Evolutionary conservation across 1,284 basidiomycete genomes (phyloP), one percentile per base, ranked within the genome.

Genomic region (Cutaneotrichosporon daszewskae): DNA sequence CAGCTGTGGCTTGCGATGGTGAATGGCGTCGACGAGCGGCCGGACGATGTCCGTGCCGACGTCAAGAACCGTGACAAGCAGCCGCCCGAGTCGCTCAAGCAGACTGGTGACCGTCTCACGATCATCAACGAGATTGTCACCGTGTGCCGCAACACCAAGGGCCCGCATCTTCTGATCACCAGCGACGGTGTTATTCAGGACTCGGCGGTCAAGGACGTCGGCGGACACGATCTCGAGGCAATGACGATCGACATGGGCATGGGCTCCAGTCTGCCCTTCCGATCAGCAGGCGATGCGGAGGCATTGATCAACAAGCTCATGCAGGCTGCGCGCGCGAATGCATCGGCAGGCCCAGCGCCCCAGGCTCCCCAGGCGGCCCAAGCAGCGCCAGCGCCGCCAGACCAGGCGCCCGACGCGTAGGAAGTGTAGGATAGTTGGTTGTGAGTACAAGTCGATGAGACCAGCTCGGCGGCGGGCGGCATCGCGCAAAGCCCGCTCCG

Each of bases 1-100:
- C 36, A 34, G 18, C 33, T 52, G 27, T 52, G 51, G 51, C 46
- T 45, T 27, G 51, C 46, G 7, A 33, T 52, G 23, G 51, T 52
- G 20, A 40, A 52, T 20, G 51, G 46, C 25, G 36, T 52, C 33
- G 51, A 52, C 37, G 37, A 49, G 29, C 34, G 31, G 18, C 43
- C 43, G 14, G 32, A 32, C 28, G 47, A 32, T 18, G 36, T 32
- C 7, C 32, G 38, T 16, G 45, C 42, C 13, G 41, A 32, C 25
- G 26, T 43, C 11, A 42, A 33, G 16, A 19, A 35, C 14, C 24
- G 37, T 10, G 35, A 35, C 38, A 37, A 42, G 32, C 25, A 40
- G n/a, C 20, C 38, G 17, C 12, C 39, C 29, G 26, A 45, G 23
- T 23, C 29, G 18, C 31, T 38, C 16, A 45, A 43, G 40, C 51